Conservation (phyloP, 306 rosid genomes). For the Quercus variabilis region DNA sequence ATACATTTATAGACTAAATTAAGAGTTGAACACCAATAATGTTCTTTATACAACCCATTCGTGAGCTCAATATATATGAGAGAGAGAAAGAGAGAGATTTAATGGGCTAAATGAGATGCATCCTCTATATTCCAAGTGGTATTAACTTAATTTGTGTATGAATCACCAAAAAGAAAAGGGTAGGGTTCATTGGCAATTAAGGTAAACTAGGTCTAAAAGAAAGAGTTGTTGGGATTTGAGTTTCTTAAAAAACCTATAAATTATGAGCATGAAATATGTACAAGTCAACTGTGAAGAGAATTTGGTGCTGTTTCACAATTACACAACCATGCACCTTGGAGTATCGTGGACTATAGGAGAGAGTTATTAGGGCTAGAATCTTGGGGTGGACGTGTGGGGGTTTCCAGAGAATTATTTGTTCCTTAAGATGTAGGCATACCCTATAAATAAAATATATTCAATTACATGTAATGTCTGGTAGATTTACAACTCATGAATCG, state of each 20-base stretch:
- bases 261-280: neutral
- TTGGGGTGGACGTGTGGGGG: slow-evolving; percentile 30
- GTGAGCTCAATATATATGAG: neutral
- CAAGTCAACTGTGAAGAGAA: slow-evolving; percentile 29
- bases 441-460: neutral
- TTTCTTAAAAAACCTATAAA: neutral
- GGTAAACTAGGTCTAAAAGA: neutral
- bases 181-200: neutral
- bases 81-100: neutral
- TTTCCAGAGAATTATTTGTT: slow-evolving; percentile 18
- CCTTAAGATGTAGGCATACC: slow-evolving; percentile 26
- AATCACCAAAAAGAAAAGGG: neutral
- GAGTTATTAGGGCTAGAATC: slow-evolving; percentile 21
- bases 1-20: neutral
- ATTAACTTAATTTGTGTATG: neutral
- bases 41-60: neutral
- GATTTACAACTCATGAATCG: neutral
- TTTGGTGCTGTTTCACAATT: slow-evolving; percentile 15
- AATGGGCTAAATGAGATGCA: neutral
- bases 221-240: neutral
- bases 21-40: neutral
- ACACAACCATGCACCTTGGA: neutral
- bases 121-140: neutral
- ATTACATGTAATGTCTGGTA: neutral
- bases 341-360: slow-evolving; percentile 1